Evolutionary conservation across 2,329 filamentous ascomycete genomes (phyloP).

Genomic region (Cladosporium sp.): DNA sequence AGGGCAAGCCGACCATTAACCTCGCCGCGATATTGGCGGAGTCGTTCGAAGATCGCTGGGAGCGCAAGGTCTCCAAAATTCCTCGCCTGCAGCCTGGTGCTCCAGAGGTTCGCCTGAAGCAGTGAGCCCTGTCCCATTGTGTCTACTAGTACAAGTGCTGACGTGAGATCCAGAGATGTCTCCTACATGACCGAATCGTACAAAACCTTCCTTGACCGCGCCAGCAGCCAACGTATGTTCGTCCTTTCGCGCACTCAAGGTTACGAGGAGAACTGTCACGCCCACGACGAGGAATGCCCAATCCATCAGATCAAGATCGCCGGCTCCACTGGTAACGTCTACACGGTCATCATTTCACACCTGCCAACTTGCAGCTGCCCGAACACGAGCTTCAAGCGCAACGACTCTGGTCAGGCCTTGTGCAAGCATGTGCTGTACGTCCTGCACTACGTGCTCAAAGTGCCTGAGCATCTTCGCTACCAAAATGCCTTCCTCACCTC

Average conservation of each 20-base stretch:
- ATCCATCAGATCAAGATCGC: slow-evolving; percentile 59
- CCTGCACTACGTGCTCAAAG: slow-evolving; percentile 59
- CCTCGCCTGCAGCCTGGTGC: slow-evolving; percentile 22
- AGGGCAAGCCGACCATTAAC: neutral
- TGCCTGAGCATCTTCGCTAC: slow-evolving; percentile 55
- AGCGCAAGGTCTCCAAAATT: slow-evolving; percentile 11
- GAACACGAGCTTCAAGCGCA: slow-evolving; percentile 24
- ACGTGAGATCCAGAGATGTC: slow-evolving; percentile 16
- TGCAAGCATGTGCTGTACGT: slow-evolving; percentile 68
- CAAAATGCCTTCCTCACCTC: slow-evolving; percentile 60
- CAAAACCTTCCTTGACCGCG: slow-evolving; percentile 26
- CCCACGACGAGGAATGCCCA: slow-evolving; percentile 50
- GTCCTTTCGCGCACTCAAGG: slow-evolving; percentile 53
- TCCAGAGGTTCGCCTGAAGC: slow-evolving; percentile 29
- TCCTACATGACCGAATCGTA: slow-evolving; percentile 25
- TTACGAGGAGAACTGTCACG: slow-evolving; percentile 46
- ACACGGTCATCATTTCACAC: slow-evolving; percentile 56
- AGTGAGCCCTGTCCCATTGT: slow-evolving; percentile 19
- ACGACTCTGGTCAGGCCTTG: slow-evolving; percentile 43
- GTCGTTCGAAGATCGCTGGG: slow-evolving; percentile 15
- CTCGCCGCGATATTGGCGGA: slow-evolving; percentile 13
- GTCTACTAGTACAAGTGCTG: neutral
- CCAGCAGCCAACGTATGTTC: slow-evolving; percentile 49
- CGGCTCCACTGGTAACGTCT: slow-evolving; percentile 63
- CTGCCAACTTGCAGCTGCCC: slow-evolving; percentile 42